These are phyloP conservation scores for Emmonsia crescens DNA, from an alignment of 2,329 filamentous ascomycete species.

Conservation along the genomic window DNA sequence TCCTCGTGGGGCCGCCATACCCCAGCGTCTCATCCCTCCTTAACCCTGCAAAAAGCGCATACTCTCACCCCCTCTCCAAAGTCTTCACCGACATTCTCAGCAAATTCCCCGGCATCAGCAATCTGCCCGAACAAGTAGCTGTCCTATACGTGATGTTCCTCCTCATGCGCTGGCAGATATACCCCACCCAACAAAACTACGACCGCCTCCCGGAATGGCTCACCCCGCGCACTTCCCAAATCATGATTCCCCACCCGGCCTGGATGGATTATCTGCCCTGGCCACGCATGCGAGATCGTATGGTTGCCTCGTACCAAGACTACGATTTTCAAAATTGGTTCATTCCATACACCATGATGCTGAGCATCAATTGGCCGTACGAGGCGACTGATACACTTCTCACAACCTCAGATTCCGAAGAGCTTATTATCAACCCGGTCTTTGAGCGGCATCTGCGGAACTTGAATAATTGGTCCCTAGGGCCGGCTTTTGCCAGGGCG, in stretches of 20 bases:
- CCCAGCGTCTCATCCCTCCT: constrained; percentile 70
- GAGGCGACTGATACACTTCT: constrained; percentile 60
- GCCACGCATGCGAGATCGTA: constrained; percentile 60
- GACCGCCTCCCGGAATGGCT: constrained; percentile 65
- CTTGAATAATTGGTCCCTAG: constrained; percentile 72
- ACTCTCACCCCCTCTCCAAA: constrained; percentile 67
- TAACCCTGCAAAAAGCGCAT: constrained; percentile 53
- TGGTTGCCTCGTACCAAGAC: constrained; percentile 44
- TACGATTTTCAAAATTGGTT: constrained; percentile 73
- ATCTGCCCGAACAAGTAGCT: constrained; percentile 71
- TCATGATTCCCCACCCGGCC: constrained; percentile 57
- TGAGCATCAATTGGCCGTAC: constrained; percentile 78
- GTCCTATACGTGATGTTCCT: constrained; percentile 81
- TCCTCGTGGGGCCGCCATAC: constrained; percentile 65
- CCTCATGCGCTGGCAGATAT: constrained; percentile 74
- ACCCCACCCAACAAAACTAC: constrained; percentile 68
- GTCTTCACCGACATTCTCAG: constrained; percentile 75
- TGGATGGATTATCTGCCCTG: constrained; percentile 81
- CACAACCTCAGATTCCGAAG: constrained; percentile 41
- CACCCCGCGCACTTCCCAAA: constrained; percentile 54
- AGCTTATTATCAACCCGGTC: constrained; percentile 71
- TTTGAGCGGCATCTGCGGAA: constrained; percentile 71
- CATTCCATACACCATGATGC: constrained; percentile 64
- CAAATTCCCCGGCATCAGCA: constrained; percentile 69
- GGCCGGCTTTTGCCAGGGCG: constrained; percentile 53